Conservation (phyloP, 1,284 basidiomycete genomes). For the Volvariella surrecta region DNA sequence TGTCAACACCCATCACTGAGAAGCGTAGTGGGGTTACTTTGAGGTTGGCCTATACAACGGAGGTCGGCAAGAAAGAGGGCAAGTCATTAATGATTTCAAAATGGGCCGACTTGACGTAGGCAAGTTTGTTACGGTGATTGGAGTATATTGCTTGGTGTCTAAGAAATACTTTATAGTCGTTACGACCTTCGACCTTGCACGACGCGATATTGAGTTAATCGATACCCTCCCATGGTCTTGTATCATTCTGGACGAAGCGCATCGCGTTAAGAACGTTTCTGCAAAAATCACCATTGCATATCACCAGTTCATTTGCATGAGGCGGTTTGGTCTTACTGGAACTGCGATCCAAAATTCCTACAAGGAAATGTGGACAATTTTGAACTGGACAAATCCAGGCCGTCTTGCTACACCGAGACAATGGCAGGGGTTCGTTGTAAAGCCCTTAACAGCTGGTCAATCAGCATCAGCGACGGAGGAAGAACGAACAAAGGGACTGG, state of each 20-base stretch:
- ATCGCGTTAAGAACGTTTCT: conserved; percentile 68
- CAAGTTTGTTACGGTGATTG: too few species aligned
- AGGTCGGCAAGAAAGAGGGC: conserved; percentile 34
- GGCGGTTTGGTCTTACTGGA: conserved; percentile 75
- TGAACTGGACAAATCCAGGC: conserved; percentile 76
- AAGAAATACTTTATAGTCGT: conserved; percentile 39
- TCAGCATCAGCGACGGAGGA: conserved; percentile 54
- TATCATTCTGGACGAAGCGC: conserved; percentile 78
- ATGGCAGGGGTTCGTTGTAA: conserved; percentile 61
- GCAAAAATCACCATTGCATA: conserved; percentile 58
- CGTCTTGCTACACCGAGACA: conserved; percentile 54
- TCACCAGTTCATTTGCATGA: conserved; percentile 49
- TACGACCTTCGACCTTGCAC: conserved; percentile 63
- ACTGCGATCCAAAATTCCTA: conserved; percentile 84
- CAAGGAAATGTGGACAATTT: conserved; percentile 75
- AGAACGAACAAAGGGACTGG: conserved; percentile 48
- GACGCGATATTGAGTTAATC: conserved; percentile 56
- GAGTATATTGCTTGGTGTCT: conserved; percentile 6
- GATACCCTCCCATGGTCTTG: conserved; percentile 58
- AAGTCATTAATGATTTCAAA: conserved; percentile 59
- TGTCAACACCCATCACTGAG: neutral
- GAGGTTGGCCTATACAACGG: conserved; percentile 68
- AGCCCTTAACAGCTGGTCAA: conserved; percentile 63
- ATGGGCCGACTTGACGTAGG: conserved; percentile 69
- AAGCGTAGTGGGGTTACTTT: conserved; percentile 66